Evolutionary conservation across 2,329 filamentous ascomycete genomes (phyloP), one percentile per base, ranked within the genome.

Genomic region (Talaromyces rugulosus): DNA sequence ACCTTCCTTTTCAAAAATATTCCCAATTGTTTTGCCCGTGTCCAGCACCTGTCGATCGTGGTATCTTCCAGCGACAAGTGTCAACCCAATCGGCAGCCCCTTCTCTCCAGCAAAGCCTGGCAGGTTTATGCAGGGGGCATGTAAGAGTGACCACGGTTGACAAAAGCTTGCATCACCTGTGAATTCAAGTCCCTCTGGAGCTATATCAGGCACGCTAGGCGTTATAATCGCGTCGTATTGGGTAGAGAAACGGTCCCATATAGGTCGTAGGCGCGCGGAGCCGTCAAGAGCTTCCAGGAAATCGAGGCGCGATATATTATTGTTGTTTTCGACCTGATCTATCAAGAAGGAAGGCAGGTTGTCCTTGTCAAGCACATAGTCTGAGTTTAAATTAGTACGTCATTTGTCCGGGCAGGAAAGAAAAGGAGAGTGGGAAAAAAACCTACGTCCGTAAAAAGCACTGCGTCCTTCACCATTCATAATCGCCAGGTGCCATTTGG

Each of bases 71-170:
- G 76, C 77, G 0, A 85, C 80, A 1, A 85, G 67, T 0, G 82
- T 84, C 23, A 86, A 66, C 0, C 87, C 87, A 42, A 89, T 79
- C 0, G 87, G 87, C 78, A 89, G 72, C 0, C 78, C 80, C 62
- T 83, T 78, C 33, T 77, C 76, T 0, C 87, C 86, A 36, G 77
- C 72, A 65, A 89, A 89, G 0, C 86, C 87, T 0, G 86, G 86
- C 0, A 89, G 71, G 63, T 89, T 89, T n/a, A 89, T 72, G 0
- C 86, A 84, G 0, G 87, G 87, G 0, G 80, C 82, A 64, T 89
- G 87, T 14, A 89, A 72, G 6, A 62, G 40, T 23, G 55, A 52
- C 53, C 55, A 62, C 2, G 55, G n/a, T 14, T 23, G 18, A 18
- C 40, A 52, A 18, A 58, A 58, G 3, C 23, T 16, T 30, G 33